Conservation (phyloP, 2,329 filamentous ascomycete genomes). For the Trichoderma sp. region DNA sequence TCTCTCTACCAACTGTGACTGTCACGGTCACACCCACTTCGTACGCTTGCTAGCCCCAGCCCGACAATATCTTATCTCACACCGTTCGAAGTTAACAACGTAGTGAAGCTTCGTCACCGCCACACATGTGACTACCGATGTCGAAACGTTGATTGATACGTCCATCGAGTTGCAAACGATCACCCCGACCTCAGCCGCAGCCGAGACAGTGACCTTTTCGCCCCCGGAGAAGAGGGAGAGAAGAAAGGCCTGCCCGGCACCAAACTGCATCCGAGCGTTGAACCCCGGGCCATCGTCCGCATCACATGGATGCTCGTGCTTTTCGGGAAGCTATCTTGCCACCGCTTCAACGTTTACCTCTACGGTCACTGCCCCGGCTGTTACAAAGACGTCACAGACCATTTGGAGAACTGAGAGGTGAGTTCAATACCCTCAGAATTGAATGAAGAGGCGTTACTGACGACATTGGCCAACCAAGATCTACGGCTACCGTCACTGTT, state of each 20-base stretch:
- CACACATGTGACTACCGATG: neutral
- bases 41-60: neutral
- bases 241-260: neutral
- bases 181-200: neutral
- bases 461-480: neutral
- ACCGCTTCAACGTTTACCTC: neutral
- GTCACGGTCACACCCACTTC: neutral
- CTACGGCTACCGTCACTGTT: neutral
- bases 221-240: neutral
- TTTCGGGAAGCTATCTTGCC: neutral
- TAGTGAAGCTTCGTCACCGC: neutral
- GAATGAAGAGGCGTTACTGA: neutral
- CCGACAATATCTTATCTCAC: neutral
- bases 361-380: neutral
- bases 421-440: neutral
- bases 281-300: neutral
- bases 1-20: neutral
- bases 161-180: neutral
- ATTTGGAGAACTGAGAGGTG: neutral
- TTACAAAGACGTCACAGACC: neutral
- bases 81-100: neutral
- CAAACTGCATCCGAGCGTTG: neutral
- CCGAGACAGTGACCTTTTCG: neutral
- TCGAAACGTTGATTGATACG: neutral
- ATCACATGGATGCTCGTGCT: neutral